Evolutionary conservation across 1,284 basidiomycete genomes (phyloP).

Genomic region (Trichosporon sp.): DNA sequence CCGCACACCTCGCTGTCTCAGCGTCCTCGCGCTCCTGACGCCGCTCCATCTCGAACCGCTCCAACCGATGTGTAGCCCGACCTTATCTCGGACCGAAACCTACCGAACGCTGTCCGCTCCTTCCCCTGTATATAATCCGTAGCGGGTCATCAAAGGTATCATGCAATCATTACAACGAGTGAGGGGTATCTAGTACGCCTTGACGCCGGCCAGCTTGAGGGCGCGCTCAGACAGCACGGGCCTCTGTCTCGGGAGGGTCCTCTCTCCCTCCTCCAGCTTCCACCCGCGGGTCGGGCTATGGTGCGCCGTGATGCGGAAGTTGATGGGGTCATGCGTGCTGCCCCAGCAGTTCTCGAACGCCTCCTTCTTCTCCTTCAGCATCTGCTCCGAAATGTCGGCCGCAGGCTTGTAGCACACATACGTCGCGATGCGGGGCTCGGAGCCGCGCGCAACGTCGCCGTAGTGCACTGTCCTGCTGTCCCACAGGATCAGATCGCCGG

Average conservation of each 20-base stretch:
- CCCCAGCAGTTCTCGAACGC: slow-evolving; percentile 36
- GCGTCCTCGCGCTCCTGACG: too few relatives aligned
- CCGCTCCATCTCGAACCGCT: too few relatives aligned
- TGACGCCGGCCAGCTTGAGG: slow-evolving; percentile 38
- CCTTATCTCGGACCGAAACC: too few relatives aligned
- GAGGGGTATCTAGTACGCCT: slow-evolving; percentile 31
- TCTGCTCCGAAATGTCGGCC: slow-evolving; percentile 36
- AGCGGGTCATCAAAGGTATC: background rate
- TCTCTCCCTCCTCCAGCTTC: slow-evolving; percentile 38
- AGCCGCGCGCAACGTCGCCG: slow-evolving; percentile 42
- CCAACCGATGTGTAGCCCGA: too few relatives aligned
- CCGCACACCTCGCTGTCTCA: background rate
- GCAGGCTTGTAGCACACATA: slow-evolving; percentile 54
- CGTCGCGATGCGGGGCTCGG: slow-evolving; percentile 45
- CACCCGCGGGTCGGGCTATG: slow-evolving; percentile 24
- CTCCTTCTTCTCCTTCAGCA: slow-evolving; percentile 34
- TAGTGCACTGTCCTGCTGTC: slow-evolving; percentile 44
- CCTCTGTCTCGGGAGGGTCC: slow-evolving; percentile 25
- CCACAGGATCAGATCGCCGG: slow-evolving; percentile 50
- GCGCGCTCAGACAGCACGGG: slow-evolving; percentile 36
- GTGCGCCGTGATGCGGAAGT: slow-evolving; percentile 35
- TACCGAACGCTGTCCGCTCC: too few relatives aligned
- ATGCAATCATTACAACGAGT: background rate
- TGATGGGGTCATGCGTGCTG: slow-evolving; percentile 47
- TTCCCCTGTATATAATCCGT: background rate